Evolutionary conservation across 129 eudicot genomes (phyloP).

Genomic region (Rutidosis leptorrhynchoides): DNA sequence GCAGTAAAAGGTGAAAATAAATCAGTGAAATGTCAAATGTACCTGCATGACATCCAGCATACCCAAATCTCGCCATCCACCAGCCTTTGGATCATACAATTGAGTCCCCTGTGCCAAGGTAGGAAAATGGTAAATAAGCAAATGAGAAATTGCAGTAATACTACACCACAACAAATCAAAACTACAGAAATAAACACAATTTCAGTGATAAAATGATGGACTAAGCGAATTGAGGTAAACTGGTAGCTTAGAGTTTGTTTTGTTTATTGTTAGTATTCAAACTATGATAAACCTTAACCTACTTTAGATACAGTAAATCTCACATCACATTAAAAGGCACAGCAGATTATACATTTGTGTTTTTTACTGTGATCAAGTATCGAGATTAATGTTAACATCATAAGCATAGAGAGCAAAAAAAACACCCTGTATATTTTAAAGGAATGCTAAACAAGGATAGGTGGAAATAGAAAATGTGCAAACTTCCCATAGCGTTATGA

Average conservation of each 20-base stretch:
- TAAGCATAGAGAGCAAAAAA: slow-evolving; percentile 10
- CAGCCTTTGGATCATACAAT: slow-evolving; percentile 97
- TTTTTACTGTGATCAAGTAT: slow-evolving; percentile 15
- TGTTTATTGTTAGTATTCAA: slow-evolving; percentile 14
- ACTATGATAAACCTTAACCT: neutral
- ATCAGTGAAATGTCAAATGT: slow-evolving; percentile 8
- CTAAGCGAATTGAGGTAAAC: neutral
- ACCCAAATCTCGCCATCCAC: slow-evolving; percentile 99
- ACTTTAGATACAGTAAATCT: neutral
- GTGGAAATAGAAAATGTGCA: slow-evolving; percentile 8
- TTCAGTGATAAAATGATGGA: neutral
- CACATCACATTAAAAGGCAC: slow-evolving; percentile 5
- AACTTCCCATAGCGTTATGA: slow-evolving; percentile 1
- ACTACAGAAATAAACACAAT: neutral
- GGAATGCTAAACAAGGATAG: slow-evolving; percentile 11
- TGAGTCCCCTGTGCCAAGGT: slow-evolving; percentile 77
- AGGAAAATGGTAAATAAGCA: slow-evolving; percentile 24
- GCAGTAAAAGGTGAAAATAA: slow-evolving; percentile 15
- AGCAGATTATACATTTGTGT: slow-evolving; percentile 1
- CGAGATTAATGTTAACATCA: slow-evolving; percentile 1
- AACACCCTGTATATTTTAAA: neutral
- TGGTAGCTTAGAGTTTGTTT: neutral
- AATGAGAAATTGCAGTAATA: slow-evolving; percentile 7
- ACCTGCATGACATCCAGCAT: slow-evolving; percentile 99
- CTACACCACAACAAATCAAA: slow-evolving; percentile 6